Evolutionary conservation across 23 red algal genomes (phyloP).

Genomic region (Rhodosorus marinus): DNA sequence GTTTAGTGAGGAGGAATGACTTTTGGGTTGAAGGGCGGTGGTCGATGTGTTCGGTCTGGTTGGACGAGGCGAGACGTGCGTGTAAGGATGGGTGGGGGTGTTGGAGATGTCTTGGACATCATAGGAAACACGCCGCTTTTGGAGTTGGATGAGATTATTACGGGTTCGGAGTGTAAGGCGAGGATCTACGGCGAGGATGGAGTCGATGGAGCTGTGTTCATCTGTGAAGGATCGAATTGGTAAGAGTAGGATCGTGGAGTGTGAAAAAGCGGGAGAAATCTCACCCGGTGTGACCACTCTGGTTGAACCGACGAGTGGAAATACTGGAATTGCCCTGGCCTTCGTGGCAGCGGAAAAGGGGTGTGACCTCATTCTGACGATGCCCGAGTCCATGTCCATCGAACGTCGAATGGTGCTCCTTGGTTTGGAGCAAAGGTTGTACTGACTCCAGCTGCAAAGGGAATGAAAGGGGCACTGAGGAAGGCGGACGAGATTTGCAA

Average conservation of each 20-base stretch:
- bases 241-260: slow-evolving; percentile 18
- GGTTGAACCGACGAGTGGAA: slow-evolving; percentile 31
- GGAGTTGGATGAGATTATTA: slow-evolving; percentile 5
- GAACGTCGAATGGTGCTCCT: slow-evolving; percentile 21
- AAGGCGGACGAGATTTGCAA: slow-evolving; percentile 7
- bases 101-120: slow-evolving; percentile 7
- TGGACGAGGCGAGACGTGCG: too few species aligned
- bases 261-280: slow-evolving; percentile 8
- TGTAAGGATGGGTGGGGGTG: too few species aligned
- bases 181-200: slow-evolving; percentile 17
- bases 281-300: slow-evolving; percentile 22
- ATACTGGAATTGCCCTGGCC: slow-evolving; percentile 36
- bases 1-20: too few species aligned
- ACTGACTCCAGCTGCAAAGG: slow-evolving; percentile 21
- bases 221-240: slow-evolving; percentile 36
- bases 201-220: slow-evolving; percentile 24
- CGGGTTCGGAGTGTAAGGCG: background rate
- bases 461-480: slow-evolving; percentile 13
- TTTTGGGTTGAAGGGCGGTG: too few species aligned
- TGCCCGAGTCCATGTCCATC: slow-evolving; percentile 35
- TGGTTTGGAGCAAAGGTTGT: slow-evolving; percentile 28
- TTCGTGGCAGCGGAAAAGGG: slow-evolving; percentile 21
- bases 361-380: slow-evolving; percentile 28
- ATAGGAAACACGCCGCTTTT: slow-evolving; percentile 28
- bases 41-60: too few species aligned